phyloP scores from a whole-genome alignment of 169 alveolate species.

The Cryptosporidium baileyi region DNA sequence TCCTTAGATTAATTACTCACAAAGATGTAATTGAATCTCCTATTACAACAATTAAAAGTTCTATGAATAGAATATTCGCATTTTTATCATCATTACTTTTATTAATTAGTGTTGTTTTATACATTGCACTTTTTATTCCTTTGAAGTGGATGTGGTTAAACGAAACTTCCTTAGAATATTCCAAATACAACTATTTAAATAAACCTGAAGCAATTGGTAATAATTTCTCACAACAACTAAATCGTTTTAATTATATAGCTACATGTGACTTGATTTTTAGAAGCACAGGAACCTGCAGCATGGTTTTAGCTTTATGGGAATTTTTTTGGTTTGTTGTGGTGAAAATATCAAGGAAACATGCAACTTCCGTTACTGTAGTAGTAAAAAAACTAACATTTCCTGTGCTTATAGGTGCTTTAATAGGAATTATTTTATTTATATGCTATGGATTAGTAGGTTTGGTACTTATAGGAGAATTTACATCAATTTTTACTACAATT shows the following conservation, averaged over 20 bases:
- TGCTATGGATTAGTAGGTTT: conserved; percentile 40
- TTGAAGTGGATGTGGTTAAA: conserved; percentile 28
- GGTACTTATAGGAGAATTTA: conserved; percentile 8
- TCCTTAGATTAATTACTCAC: conserved; percentile 32
- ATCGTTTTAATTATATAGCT: neutral
- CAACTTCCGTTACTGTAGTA: conserved; percentile 50
- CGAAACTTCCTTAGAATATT: neutral
- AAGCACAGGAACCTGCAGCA: conserved; percentile 14
- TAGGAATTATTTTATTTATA: neutral
- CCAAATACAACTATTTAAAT: neutral
- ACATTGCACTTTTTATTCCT: conserved; percentile 8
- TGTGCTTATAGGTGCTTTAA: neutral
- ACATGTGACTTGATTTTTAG: conserved; percentile 5
- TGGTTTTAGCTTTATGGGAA: conserved; percentile 34
- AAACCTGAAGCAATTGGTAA: neutral
- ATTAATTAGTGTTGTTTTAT: neutral
- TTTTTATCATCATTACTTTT: conserved; percentile 21
- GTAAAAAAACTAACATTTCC: conserved; percentile 56
- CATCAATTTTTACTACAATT: neutral
- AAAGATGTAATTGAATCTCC: conserved; percentile 42
- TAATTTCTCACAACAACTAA: neutral
- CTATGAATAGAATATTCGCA: conserved; percentile 24
- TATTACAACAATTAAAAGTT: conserved; percentile 12
- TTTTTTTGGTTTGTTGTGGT: conserved; percentile 40
- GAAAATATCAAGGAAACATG: conserved; percentile 48